Evolutionary conservation across 345 rosid genomes (phyloP).

Genomic region (Durio zibethinus): DNA sequence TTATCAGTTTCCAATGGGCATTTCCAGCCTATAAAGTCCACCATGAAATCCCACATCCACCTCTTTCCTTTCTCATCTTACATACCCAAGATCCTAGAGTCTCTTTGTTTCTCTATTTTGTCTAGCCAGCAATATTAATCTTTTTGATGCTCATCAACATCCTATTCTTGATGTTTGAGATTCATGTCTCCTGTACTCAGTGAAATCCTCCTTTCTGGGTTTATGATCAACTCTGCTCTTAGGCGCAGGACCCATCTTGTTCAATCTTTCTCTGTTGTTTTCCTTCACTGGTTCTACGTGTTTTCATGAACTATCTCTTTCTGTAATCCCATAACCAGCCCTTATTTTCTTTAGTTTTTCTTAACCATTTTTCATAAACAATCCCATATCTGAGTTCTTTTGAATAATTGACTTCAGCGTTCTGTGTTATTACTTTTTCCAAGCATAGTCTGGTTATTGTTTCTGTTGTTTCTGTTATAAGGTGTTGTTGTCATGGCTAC

Average conservation of each 20-base stretch:
- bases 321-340: neutral
- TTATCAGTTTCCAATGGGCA: conserved; percentile 14
- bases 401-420: conserved; percentile 25
- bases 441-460: neutral
- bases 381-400: neutral
- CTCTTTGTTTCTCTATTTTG: neutral
- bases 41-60: conserved; percentile 15
- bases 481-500: conserved; percentile 49
- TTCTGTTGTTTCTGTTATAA: neutral
- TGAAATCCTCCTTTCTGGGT: conserved; percentile 83
- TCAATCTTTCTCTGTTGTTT: conserved; percentile 98
- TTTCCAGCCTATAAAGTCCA: conserved; percentile 27
- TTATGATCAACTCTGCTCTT: conserved; percentile 74
- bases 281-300: conserved; percentile 94
- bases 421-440: conserved; percentile 17
- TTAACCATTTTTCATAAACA: neutral
- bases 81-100: neutral
- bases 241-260: conserved; percentile 94
- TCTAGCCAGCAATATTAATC: neutral
- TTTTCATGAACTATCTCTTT: conserved; percentile 53
- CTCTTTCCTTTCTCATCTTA: conserved; percentile 25
- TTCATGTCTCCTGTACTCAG: conserved; percentile 89
- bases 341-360: neutral
- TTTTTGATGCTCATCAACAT: conserved; percentile 40
- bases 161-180: conserved; percentile 48